Evolutionary conservation across 2,329 filamentous ascomycete genomes (phyloP), one percentile per base, ranked within the genome.

Genomic region (Fusarium pseudocircinatum): DNA sequence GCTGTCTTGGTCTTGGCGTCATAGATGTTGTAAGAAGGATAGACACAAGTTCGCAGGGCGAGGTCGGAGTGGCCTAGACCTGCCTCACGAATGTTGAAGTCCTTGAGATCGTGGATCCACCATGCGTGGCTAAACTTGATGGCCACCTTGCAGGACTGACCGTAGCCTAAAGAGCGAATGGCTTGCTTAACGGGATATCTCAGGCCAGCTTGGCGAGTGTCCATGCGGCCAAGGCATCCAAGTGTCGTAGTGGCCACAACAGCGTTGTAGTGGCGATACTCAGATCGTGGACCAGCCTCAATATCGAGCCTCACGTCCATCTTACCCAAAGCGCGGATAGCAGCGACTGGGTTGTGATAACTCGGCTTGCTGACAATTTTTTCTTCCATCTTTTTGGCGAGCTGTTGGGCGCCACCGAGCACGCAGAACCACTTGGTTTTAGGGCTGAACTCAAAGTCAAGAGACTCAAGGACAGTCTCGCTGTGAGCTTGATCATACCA

Each of bases 401-500:
- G 47, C 18, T 62, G 44, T 12, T 69, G 66, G 2, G 66, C 63
- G 5, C 66, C 66, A 0, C 66, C 66, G 2, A 67, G 39, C 4
- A 69, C n/a, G 15, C 66, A 68, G 22, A 39, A 69, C 63, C 66
- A 68, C 16, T 68, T 56, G 14, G 36, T 54, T 2, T 20, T 28
- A 8, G 40, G 20, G 2, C 37, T 16, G 7, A 24, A 22, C 7
- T 68, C 65, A 7, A 69, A 69, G 11, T 69, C 66, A 7, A 69
- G 49, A 4, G 60, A 22, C 9, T 69, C 66, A 5, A 69, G 39
- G 10, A 69, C 66, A 26, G 53, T 61, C 5, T 69, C 66, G 1
- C 47, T 68, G 5, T 67, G 66, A 4, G 66, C 28, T 26, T 69
- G 66, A 9, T 69, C 36, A 9, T 69, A 69, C 66, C 66, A 69